Evolutionary conservation across 2,329 filamentous ascomycete species (phyloP), one percentile per base, ranked within the genome.

Genomic region (Claviceps arundinis): DNA sequence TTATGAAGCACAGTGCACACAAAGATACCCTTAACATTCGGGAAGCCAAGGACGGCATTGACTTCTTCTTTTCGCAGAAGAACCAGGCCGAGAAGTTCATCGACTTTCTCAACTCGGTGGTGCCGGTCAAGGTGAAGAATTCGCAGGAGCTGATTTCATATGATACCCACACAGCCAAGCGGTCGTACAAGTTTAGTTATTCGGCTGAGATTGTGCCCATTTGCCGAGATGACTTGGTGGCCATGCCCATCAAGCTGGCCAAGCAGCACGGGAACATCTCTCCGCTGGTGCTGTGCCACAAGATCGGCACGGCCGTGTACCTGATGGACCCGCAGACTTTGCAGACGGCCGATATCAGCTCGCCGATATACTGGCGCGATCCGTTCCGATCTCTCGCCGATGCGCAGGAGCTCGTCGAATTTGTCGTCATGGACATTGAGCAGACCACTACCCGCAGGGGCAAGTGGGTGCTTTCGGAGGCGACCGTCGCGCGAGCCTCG

Each of bases 11-110:
- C 67, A 80, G 81, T 52, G 93, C 91, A 4, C 90, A 95, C 68
- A 80, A 82, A 58, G 90, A 98, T 60, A 93, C 91, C 1, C 90
- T 96, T 70, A 98, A 97, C 68, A 98, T 98, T 71, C 96, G 94
- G 66, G 93, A 98, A 70, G 87, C 88, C 30, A 90, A 90, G 69
- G 89, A 96, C 61, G 93, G 93, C 1, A 83, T 98, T 54, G 93
- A 98, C 66, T 98, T 98, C 68, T 98, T 84, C 76, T 98, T 93
- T 64, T 79, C 88, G 0, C 82, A 86, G 54, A 78, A 88, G 61
- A 98, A 96, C 63, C 87, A 95, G 61, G 91, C 90, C 7, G 89
- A 95, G 64, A 89, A 87, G 62, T 91, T 95, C 66, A 81, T 94
- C 55, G 90, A 97, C 68, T 95, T 96, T 66, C 73, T 96, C 56